Percentiles rank a stretch among this genome's conserved stretches.
Conservation (phyloP, 495 filamentous ascomycete species). For the Diplogelasinospora grovesii region DNA sequence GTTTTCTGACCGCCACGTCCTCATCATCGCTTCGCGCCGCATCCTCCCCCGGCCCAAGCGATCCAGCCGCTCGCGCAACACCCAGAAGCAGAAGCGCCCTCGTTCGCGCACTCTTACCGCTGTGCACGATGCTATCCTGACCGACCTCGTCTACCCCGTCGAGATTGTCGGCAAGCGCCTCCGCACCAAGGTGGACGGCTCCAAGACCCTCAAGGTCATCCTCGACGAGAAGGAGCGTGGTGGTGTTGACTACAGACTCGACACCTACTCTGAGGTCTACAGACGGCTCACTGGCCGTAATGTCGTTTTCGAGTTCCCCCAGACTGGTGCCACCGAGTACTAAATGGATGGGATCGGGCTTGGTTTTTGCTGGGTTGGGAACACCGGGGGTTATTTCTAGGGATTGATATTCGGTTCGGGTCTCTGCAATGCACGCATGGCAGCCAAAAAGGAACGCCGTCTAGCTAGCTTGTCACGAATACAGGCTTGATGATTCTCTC, state of each 20-base stretch:
- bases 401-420: constrained; percentile 27
- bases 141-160: constrained; percentile 96
- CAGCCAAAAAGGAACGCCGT: constrained; percentile 32
- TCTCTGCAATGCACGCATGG: constrained; percentile 23
- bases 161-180: constrained; percentile 99
- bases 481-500: constrained; percentile 27
- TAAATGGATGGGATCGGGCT: constrained; percentile 41
- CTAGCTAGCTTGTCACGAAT: constrained; percentile 32
- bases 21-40: constrained; percentile 96
- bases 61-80: constrained; percentile 85
- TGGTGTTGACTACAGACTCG: constrained; percentile 95
- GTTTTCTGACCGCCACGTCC: constrained; percentile 99
- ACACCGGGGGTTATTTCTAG: constrained; percentile 19
- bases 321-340: constrained; percentile 67
- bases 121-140: constrained; percentile 94
- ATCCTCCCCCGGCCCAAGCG: constrained; percentile 98
- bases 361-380: constrained; percentile 21
- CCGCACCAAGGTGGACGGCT: constrained; percentile 93
- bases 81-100: constrained; percentile 94
- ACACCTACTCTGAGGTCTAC: constrained; percentile 99
- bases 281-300: constrained; percentile 86
- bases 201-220: constrained; percentile 95
- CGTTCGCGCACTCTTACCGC: constrained; percentile 94
- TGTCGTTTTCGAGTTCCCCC: constrained; percentile 96
- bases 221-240: constrained; percentile 99